Evolutionary conservation across 768 basidiomycete genomes (phyloP), one percentile per base, ranked within the genome.

Genomic region (Naganishia antarctica): DNA sequence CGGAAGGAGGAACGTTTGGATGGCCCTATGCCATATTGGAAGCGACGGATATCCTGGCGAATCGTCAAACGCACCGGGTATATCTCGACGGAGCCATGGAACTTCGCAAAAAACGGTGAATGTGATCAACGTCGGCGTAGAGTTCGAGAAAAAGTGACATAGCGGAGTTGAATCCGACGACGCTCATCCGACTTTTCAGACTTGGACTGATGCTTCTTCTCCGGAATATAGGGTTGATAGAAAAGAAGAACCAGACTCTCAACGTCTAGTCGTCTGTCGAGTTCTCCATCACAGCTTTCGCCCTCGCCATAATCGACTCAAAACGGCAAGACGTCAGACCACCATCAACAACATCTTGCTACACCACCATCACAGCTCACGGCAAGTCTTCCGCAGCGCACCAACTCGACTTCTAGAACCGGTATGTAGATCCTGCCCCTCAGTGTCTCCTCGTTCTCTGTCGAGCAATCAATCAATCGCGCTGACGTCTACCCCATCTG

Each of bases 191-290:
- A 44, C 43, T 9, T 44, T 44, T 44, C 6, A 5, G 13, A 44
- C 13, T 9, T 44, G 43, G 34, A 11, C n/a, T 44, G 43, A 44
- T 44, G 43, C 50, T 32, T 51, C 5, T 51, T 31, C 16, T 40
- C 34, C 8, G n/a, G 26, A 21, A 40, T 34, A 57, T 57, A 23
- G 32, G 21, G 12, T 57, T 15, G 53, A 57, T 37, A 57, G 53
- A 57, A 57, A 21, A 57, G 53, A 37, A 57, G 32, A 37, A 37
- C n/a, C 34, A 57, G 32, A 57, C 40, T 29, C 31, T 40, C 53
- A 25, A 40, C 53, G 26, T 40, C 53, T 57, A 23, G 53, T 31
- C 31, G 26, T 32, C 32, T 51, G 28, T 12, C 4, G 53, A 41
- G 11, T 41, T 26, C 34, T 16, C 34, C 25, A 15, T 57, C 21